Base-by-base conservation (phyloP, 2,329 filamentous ascomycete species). In the Fonsecaea monophora region DNA sequence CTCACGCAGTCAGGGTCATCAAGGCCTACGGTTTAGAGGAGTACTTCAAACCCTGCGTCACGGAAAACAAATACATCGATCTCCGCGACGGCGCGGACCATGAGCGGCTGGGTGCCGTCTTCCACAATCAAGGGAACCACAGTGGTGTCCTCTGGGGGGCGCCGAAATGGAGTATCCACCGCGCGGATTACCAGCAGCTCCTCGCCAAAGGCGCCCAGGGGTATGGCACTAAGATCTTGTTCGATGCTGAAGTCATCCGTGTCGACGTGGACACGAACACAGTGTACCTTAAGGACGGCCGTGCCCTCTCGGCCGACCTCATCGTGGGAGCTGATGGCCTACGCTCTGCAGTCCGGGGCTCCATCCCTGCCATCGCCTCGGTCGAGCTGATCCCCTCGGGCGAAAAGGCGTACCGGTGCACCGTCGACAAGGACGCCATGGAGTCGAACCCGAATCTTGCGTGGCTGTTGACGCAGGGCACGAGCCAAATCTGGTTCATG, bases 201-300 rank as follows among this genome's bases (percentile, higher is more conserved):
- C 60, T 62, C 15, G 60, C 60, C 21, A 21, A 48, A 53, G 60
- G 60, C 25, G 60, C 60, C 2, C 35, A 40, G 4, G 10, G 60
- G 2, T 45, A 56, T 7, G 60, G 60, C 7, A 37, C 53, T 12
- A 56, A 62, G 21, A 62, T 62, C 38, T 13, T 56, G 25, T 62
- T 56, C 53, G n/a, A 48, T 13, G 60, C 60, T 3, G 35, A 62
- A 42, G 60, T 62, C 53, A 56, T 32, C 60, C 32, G 37, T 10
- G 60, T 62, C 53, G 53, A 62, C 7, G 53, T 62, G 5, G 60
- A 62, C 8, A 55, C 53, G 37, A 62, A 62, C 50, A 56, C 50
- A 35, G 53, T 62, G 18, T n/a, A 34, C 21, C 60, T 62, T 12
- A n/a, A 34, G 25, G 60, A 62, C 37, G 60, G 60, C 32, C 60